Conservation (phyloP, 2,329 filamentous ascomycete genomes). For the Elsinoe arachidis region DNA sequence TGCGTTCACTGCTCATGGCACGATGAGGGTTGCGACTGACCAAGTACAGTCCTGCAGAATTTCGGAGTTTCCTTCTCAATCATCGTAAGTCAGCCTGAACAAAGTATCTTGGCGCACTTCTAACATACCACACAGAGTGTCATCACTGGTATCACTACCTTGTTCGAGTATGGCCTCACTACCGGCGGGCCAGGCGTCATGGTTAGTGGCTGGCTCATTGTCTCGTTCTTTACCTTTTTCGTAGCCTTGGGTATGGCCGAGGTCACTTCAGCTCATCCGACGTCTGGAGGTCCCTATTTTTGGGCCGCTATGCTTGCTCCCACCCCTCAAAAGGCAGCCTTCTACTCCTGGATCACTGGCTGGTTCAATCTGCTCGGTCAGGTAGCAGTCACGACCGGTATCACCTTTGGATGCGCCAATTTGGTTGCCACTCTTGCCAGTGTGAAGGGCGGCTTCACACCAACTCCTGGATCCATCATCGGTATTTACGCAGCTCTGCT, state of each 20-base stretch:
- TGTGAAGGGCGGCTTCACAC: constrained; percentile 34
- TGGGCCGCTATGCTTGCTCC: constrained; percentile 52
- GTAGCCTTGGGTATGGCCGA: constrained; percentile 51
- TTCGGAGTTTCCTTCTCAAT: constrained; percentile 56
- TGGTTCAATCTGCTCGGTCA: constrained; percentile 44
- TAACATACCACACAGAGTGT: constrained; percentile 36
- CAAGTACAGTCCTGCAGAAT: constrained; percentile 43
- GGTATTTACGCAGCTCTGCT: constrained; percentile 54
- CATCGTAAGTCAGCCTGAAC: constrained; percentile 36
- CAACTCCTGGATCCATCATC: constrained; percentile 43
- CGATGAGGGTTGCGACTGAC: neutral
- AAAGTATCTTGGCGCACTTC: neutral
- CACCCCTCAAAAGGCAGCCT: constrained; percentile 33
- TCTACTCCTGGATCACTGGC: constrained; percentile 42
- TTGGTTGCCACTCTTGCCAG: constrained; percentile 40
- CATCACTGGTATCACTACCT: constrained; percentile 51
- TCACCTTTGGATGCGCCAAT: constrained; percentile 38
- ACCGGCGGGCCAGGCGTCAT: constrained; percentile 50
- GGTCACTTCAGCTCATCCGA: constrained; percentile 52
- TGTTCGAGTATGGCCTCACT: constrained; percentile 47
- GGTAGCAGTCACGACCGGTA: constrained; percentile 42
- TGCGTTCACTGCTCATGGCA: constrained; percentile 16
- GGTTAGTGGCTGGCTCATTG: constrained; percentile 48
- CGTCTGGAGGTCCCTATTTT: constrained; percentile 51
- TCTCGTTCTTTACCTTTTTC: constrained; percentile 48